Evolutionary conservation across 129 eudicot species (phyloP).

Genomic region (Apium graveolens): DNA sequence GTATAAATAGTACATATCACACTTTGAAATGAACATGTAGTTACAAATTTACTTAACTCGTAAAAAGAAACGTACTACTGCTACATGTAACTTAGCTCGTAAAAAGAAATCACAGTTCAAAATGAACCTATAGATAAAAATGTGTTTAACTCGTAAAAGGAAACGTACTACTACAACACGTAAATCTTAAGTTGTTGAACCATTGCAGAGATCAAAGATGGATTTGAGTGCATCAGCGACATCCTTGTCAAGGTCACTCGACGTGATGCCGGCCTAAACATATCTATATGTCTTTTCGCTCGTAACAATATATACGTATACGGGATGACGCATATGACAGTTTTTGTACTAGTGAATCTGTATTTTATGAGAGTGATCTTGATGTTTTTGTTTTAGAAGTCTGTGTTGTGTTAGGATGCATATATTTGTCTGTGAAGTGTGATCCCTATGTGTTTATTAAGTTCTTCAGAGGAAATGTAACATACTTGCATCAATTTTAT

Average conservation of each 20-base stretch:
- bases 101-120: too few species aligned
- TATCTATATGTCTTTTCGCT: background rate
- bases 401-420: background rate
- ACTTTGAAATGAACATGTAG: too few species aligned
- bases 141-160: background rate
- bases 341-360: too few species aligned
- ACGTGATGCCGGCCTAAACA: constrained; percentile 27
- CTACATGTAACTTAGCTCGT: too few species aligned
- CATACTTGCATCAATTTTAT: background rate
- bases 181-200: background rate
- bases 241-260: constrained; percentile 27
- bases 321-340: too few species aligned
- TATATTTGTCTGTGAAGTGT: background rate
- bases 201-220: constrained; percentile 27
- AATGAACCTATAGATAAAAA: too few species aligned
- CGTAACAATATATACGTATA: too few species aligned
- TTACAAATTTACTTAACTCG: too few species aligned
- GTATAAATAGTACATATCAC: too few species aligned
- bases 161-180: background rate
- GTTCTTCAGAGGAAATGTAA: background rate
- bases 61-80: too few species aligned
- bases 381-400: background rate
- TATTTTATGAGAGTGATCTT: too few species aligned
- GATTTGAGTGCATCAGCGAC: constrained; percentile 35
- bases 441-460: background rate